phyloP scores from a whole-genome alignment of 352 stramenopile species.

The Stephanocyclus meneghinianus region DNA sequence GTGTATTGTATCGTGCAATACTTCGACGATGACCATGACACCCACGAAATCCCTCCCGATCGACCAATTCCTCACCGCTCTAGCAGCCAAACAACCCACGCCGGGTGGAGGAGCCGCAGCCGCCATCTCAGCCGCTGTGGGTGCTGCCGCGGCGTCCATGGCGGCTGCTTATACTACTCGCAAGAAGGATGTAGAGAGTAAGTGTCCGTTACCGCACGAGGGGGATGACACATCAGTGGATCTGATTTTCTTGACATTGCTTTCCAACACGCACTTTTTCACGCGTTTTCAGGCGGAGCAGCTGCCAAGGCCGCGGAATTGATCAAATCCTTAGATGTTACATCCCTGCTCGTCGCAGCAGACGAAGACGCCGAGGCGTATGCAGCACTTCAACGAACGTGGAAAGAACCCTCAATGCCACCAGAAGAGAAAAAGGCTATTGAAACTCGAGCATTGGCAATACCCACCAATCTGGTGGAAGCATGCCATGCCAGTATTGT shows the following conservation, averaged over 20 bases:
- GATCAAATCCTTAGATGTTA: constrained; percentile 40
- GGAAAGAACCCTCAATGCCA: constrained; percentile 71
- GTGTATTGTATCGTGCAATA: too few species aligned
- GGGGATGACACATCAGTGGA: neutral
- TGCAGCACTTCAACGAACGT: constrained; percentile 76
- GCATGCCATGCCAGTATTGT: constrained; percentile 68
- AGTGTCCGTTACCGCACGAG: neutral
- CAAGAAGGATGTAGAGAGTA: constrained; percentile 74
- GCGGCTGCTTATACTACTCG: constrained; percentile 74
- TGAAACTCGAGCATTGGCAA: constrained; percentile 61
- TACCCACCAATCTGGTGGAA: constrained; percentile 73
- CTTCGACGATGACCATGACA: neutral
- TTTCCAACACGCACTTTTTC: neutral
- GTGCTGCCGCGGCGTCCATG: constrained; percentile 71
- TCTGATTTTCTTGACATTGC: neutral
- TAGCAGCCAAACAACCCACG: constrained; percentile 75
- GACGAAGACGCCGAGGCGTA: constrained; percentile 80
- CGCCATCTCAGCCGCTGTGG: constrained; percentile 69
- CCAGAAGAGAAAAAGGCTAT: constrained; percentile 69
- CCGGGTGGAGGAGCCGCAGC: constrained; percentile 77
- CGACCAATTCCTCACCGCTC: constrained; percentile 56
- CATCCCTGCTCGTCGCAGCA: constrained; percentile 46
- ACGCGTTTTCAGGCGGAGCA: constrained; percentile 31
- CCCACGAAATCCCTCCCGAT: constrained; percentile 42
- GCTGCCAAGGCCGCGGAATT: constrained; percentile 54